Evolutionary conservation across 2,329 filamentous ascomycete genomes (phyloP).

Genomic region (Rutstroemia sp.): DNA sequence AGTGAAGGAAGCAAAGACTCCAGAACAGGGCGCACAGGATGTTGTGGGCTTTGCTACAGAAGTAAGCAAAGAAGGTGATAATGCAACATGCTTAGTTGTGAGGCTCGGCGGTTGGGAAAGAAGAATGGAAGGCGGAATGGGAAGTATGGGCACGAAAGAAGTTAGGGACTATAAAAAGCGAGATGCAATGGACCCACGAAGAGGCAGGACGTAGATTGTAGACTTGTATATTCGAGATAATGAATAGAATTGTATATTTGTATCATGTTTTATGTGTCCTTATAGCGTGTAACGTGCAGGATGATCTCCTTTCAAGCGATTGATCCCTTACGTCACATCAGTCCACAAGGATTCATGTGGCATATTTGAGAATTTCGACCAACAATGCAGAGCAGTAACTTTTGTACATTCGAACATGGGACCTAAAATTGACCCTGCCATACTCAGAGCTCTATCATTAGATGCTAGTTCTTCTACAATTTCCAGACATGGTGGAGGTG

Average conservation of each 20-base stretch:
- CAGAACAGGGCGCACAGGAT: conserved; percentile 72
- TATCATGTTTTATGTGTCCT: background rate
- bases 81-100: conserved; percentile 61
- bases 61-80: conserved; percentile 54
- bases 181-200: conserved; percentile 76
- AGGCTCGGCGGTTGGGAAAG: conserved; percentile 63
- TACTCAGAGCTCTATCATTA: conserved; percentile 52
- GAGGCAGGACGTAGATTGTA: conserved; percentile 36
- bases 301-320: too few relatives aligned
- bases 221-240: background rate
- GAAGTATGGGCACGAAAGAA: conserved; percentile 87
- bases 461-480: conserved; percentile 43
- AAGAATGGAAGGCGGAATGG: conserved; percentile 75
- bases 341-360: background rate
- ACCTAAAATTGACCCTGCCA: conserved; percentile 51
- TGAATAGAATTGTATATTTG: background rate
- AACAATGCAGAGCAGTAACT: background rate
- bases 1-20: conserved; percentile 86
- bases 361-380: background rate
- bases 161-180: conserved; percentile 73
- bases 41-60: conserved; percentile 87
- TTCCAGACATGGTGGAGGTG: conserved; percentile 55
- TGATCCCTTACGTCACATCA: conserved; percentile 2
- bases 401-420: conserved; percentile 29
- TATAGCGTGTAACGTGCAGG: background rate